Conservation (phyloP, 2,329 filamentous ascomycete species). For the Lasiodiplodia gonubiensis region DNA sequence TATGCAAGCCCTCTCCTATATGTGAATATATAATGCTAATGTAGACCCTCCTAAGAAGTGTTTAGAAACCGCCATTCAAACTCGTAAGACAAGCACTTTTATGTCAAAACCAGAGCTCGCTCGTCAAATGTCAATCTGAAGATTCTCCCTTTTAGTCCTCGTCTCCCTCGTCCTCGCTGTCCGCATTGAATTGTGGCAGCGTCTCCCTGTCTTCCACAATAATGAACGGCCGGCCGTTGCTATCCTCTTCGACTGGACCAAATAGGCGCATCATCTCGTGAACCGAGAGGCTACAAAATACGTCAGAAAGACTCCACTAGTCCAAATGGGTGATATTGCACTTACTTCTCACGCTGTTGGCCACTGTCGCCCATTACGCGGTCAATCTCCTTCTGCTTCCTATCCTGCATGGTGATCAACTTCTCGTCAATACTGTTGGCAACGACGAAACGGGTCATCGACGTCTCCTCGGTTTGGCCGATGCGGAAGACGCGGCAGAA, state of each 20-base stretch:
- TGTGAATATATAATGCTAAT: neutral
- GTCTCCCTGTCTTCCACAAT: constrained; percentile 44
- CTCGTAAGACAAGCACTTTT: neutral
- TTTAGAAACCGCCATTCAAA: neutral
- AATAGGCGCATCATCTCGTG: constrained; percentile 55
- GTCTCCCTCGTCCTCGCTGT: constrained; percentile 42
- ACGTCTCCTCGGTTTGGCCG: constrained; percentile 66
- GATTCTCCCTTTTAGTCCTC: constrained; percentile 31
- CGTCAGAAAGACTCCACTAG: neutral
- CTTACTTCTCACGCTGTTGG: constrained; percentile 37
- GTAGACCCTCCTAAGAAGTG: neutral
- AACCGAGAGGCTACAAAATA: constrained; percentile 37
- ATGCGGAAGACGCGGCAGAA: constrained; percentile 68
- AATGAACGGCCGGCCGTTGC: constrained; percentile 49
- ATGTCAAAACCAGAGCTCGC: neutral
- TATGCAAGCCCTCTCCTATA: too few relatives aligned
- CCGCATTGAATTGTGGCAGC: constrained; percentile 40
- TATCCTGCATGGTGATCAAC: constrained; percentile 61
- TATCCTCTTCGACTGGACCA: constrained; percentile 48
- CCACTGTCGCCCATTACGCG: constrained; percentile 50
- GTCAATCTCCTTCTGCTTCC: constrained; percentile 57
- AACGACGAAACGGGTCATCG: constrained; percentile 64
- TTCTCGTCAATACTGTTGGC: constrained; percentile 63
- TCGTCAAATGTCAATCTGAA: neutral
- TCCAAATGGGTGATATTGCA: neutral